Conservation (phyloP, 2,329 filamentous ascomycete genomes). For the Pseudogymnoascus sp. region DNA sequence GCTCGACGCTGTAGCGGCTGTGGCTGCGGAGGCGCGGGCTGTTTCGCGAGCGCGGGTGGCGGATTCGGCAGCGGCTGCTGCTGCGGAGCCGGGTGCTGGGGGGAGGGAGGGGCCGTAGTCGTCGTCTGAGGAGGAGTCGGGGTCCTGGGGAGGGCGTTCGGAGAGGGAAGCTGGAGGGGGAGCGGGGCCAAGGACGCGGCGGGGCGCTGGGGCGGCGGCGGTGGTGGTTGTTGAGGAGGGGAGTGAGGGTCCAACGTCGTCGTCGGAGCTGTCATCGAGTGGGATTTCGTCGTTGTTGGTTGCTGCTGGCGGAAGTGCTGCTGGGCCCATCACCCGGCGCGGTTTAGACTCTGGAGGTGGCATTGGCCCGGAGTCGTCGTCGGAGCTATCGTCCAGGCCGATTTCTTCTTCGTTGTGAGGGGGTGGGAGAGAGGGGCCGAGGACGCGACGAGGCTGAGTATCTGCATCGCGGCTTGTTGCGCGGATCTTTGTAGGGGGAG, state of each 20-base stretch:
- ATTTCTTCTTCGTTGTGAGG: conserved; percentile 38
- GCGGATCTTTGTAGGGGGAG: conserved; percentile 39
- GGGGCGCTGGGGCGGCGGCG: conserved; percentile 14
- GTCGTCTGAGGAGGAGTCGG: conserved; percentile 31
- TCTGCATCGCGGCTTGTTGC: conserved; percentile 18
- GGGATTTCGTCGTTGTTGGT: neutral
- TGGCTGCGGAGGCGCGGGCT: conserved; percentile 22
- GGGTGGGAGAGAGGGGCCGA: conserved; percentile 20
- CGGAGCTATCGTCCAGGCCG: conserved; percentile 35
- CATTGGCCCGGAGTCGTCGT: conserved; percentile 35
- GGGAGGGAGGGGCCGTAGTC: conserved; percentile 55
- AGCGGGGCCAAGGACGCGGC: conserved; percentile 35
- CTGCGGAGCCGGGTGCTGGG: conserved; percentile 29
- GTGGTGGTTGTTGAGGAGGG: neutral
- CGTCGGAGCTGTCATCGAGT: conserved; percentile 11
- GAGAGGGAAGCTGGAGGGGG: conserved; percentile 36
- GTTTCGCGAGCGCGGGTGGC: neutral
- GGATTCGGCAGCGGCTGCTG: conserved; percentile 12
- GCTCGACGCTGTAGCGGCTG: conserved; percentile 26
- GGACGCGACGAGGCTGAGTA: conserved; percentile 12
- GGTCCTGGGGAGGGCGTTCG: conserved; percentile 22
- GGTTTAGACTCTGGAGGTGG: conserved; percentile 16
- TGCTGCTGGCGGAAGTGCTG: conserved; percentile 8
- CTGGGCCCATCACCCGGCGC: conserved; percentile 11
- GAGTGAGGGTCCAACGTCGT: conserved; percentile 16